Evolutionary conservation across 208 protist genomes (phyloP), one percentile per base, ranked within the genome.

Genomic region (Acanthamoeba royreba): DNA sequence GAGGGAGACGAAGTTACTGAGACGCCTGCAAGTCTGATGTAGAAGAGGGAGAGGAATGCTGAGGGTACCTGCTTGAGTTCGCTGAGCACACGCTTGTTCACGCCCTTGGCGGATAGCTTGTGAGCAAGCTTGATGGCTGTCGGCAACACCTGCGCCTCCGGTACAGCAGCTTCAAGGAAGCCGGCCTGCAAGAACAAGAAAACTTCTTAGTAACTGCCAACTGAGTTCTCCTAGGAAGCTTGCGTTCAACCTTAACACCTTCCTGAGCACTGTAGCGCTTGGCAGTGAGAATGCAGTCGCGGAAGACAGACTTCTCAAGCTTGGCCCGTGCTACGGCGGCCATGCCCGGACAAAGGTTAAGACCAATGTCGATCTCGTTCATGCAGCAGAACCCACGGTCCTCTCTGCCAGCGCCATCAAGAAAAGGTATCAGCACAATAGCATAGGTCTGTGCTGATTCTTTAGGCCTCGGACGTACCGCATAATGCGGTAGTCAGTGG

Each of bases 401-500:
- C 28, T 55, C 79, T 38, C 79, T 88, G 69, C 4, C 4, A 25
- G n/a, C 4, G 61, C 15, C n/a, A n/a, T 8, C 61, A 2, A 38
- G 11, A 33, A 72, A 17, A 4, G 11, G 4, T 17, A 63, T 63
- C 25, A 63, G 53, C 5, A n/a, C 2, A 17, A 3, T 28, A 17
- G 0, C 25, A 1, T 3, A 63, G 19, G 55, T 5, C 55, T 22
- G 69, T 88, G 53, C 11, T 88, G 35, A 17, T 0, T n/a, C 0
- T n/a, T 55, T 33, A 25, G 42, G 19, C 19, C 25, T 2, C 55
- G 8, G 9, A 11, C 61, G 25, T 11, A 53, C 87, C 90, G n/a
- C 69, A 93, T 93, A 69, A 93, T 45, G 7, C 90, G 69, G 53
- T 89, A 93, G 69, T 93, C 90, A 52, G 61, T 45, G 47, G 90